Evolutionary conservation across 2,329 filamentous ascomycete species (phyloP), one percentile per base, ranked within the genome.

Genomic region (Pleurostoma richardsiae): DNA sequence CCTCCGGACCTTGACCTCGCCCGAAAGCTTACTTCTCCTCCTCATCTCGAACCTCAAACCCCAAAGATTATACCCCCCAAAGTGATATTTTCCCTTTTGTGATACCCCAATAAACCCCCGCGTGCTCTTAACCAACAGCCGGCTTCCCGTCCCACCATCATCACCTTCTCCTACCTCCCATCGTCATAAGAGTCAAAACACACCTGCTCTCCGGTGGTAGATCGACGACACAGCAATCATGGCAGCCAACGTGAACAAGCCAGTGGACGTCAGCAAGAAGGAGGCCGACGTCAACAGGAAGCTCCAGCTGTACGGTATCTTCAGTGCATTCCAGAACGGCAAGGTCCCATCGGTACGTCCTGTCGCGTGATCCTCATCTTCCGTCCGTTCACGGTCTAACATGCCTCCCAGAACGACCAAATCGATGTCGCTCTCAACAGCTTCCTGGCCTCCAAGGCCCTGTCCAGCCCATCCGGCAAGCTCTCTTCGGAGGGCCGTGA

Each of bases 381-480:
- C 27, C 7, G 8, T 3, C 6, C 7, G 27, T 27, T 47, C 50
- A 8, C 54, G 58, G 42, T 50, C 50, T 41, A 29, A 27, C 44
- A 19, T 29, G 3, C 3, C 39, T 45, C 49, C 19, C 59, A 90
- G 86, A 96, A 96, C 69, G 88, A 92, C 59, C 91, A 96, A 73
- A 95, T 96, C 65, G 94, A 97, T 72, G 78, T 96, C 42, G 91
- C 94, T 29, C 71, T 99, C 64, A 97, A 95, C 77, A 94, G 87
- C 64, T 86, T 90, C 57, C 76, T 96, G 43, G 75, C 76, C 31
- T 91, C 86, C 55, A 83, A 79, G 62, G 74, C 82, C 6, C 72
- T 97, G 29, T 69, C 80, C 4, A 80, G 71, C 28, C 90, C 91
- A 5, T 86, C 88, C 1, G 72, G 78, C 50, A 85, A 86, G 63